Evolutionary conservation across 1,284 basidiomycete species (phyloP).

Genomic region (Ceratobasidium sp.): DNA sequence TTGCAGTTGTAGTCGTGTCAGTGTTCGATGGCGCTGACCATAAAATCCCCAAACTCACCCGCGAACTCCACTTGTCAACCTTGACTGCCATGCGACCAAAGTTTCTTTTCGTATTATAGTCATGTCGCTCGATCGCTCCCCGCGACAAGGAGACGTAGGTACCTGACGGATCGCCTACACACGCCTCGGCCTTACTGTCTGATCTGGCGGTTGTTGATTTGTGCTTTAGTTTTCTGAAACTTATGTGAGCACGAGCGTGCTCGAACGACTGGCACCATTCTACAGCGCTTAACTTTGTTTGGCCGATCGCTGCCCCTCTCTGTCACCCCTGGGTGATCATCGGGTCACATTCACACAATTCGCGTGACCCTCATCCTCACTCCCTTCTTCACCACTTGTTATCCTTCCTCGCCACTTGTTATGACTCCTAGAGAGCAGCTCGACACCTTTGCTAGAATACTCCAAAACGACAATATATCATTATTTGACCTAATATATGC

Average conservation of each 20-base stretch:
- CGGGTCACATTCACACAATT: neutral
- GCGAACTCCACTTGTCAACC: too few species aligned
- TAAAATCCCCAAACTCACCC: too few species aligned
- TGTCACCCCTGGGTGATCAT: neutral
- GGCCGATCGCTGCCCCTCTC: neutral
- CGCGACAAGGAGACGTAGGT: too few species aligned
- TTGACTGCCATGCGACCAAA: too few species aligned
- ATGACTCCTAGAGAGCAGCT: neutral
- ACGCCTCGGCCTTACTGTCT: too few species aligned
- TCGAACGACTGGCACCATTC: slow-evolving; percentile 15
- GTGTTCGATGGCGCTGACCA: too few species aligned
- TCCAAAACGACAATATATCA: neutral
- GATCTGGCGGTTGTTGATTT: too few species aligned
- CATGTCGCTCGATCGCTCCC: too few species aligned
- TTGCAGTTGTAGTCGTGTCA: too few species aligned
- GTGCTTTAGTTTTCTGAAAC: too few species aligned
- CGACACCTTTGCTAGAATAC: neutral
- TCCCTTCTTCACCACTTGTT: neutral
- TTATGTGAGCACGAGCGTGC: slow-evolving; percentile 1
- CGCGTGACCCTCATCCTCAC: neutral
- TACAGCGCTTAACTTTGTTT: neutral
- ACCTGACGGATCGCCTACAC: too few species aligned
- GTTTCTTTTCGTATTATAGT: too few species aligned
- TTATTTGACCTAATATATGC: neutral
- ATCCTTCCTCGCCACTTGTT: neutral